A percentile compares a stretch with the other conserved stretches of the same genome.
These are phyloP conservation scores for Coniochaeta pulveracea DNA, from an alignment of 2,329 filamentous ascomycete genomes.

Conservation along the genomic window DNA sequence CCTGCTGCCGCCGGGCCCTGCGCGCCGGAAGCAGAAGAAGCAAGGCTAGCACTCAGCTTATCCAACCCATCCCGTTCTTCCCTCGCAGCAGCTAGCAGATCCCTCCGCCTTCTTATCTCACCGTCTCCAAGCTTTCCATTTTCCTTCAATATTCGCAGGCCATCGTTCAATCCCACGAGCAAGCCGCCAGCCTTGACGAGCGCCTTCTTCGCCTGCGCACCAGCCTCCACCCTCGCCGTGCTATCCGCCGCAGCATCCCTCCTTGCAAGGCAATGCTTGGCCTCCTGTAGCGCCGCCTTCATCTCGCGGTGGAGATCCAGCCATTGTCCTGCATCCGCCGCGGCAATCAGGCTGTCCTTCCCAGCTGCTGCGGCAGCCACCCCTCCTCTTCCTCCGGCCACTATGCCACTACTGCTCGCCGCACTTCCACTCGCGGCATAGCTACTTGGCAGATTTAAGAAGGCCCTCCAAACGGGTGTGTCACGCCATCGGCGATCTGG, in stretches of 20 bases:
- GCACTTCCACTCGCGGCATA: slow-evolving; percentile 9
- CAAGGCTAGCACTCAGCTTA: slow-evolving; percentile 50
- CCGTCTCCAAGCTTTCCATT: slow-evolving; percentile 54
- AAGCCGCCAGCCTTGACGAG: slow-evolving; percentile 58
- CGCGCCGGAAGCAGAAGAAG: slow-evolving; percentile 28
- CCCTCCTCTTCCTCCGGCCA: slow-evolving; percentile 21
- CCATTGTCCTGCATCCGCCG: slow-evolving; percentile 58
- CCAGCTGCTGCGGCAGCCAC: slow-evolving; percentile 22
- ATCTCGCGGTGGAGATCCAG: slow-evolving; percentile 65
- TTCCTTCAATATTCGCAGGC: slow-evolving; percentile 46
- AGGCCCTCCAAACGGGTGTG: slow-evolving; percentile 59
- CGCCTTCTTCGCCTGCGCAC: slow-evolving; percentile 62
- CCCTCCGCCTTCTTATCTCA: slow-evolving; percentile 59
- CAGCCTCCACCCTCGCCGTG: slow-evolving; percentile 40
- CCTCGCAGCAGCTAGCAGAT: slow-evolving; percentile 56
- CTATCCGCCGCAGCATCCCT: slow-evolving; percentile 47
- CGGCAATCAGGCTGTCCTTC: slow-evolving; percentile 20
- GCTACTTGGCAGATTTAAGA: slow-evolving; percentile 55
- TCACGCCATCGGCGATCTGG: slow-evolving; percentile 70
- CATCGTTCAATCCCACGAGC: slow-evolving; percentile 53
- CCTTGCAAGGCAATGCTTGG: slow-evolving; percentile 51
- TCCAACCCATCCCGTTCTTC: slow-evolving; percentile 70
- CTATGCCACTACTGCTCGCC: slow-evolving; percentile 12
- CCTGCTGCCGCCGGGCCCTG: slow-evolving; percentile 36
- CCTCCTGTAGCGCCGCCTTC: slow-evolving; percentile 59